A percentile compares a stretch with the other conserved stretches of the same genome.
These are phyloP conservation scores for Globisporangium echinulatum DNA, from an alignment of 352 stramenopile genomes.

Conservation along the genomic window DNA sequence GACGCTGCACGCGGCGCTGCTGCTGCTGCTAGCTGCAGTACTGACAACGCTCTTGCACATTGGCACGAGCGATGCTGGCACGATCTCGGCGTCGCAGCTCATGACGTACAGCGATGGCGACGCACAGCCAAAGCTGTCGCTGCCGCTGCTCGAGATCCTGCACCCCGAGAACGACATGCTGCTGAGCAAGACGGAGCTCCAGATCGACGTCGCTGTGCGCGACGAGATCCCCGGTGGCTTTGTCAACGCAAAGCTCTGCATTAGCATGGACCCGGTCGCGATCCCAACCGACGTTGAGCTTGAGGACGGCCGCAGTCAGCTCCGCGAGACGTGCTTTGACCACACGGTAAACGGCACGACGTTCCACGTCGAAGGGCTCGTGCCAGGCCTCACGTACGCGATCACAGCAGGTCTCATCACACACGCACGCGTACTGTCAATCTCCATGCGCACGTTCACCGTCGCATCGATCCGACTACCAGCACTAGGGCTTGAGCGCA, in stretches of 20 bases:
- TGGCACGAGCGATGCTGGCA: not conserved
- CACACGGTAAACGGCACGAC: slow-evolving; percentile 37
- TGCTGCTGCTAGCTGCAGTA: not conserved
- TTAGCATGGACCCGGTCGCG: slow-evolving; percentile 45
- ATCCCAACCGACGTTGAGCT: slow-evolving; percentile 33
- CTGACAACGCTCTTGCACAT: not conserved
- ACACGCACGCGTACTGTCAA: slow-evolving; percentile 35
- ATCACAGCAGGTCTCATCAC: slow-evolving; percentile 49
- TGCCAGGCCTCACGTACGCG: slow-evolving; percentile 45
- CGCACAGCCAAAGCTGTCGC: slow-evolving; percentile 18
- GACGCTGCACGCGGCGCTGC: not conserved
- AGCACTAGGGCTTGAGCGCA: slow-evolving; percentile 7
- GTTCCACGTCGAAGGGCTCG: slow-evolving; percentile 51
- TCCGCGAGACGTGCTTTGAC: slow-evolving; percentile 56
- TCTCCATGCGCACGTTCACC: slow-evolving; percentile 60
- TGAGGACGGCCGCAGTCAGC: slow-evolving; percentile 18
- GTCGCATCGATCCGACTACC: slow-evolving; percentile 39
- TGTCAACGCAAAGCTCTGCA: slow-evolving; percentile 36
- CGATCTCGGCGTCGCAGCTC: slow-evolving; percentile 11
- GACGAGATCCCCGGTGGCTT: slow-evolving; percentile 21
- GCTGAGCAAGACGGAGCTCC: slow-evolving; percentile 32
- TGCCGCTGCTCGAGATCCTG: slow-evolving; percentile 48
- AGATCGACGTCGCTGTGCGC: slow-evolving; percentile 49
- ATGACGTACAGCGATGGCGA: slow-evolving; percentile 24
- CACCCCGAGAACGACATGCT: slow-evolving; percentile 45